These are phyloP conservation scores for Ceratocystis destructans DNA, from an alignment of 2,329 filamentous ascomycete genomes.

Conservation along the genomic window DNA sequence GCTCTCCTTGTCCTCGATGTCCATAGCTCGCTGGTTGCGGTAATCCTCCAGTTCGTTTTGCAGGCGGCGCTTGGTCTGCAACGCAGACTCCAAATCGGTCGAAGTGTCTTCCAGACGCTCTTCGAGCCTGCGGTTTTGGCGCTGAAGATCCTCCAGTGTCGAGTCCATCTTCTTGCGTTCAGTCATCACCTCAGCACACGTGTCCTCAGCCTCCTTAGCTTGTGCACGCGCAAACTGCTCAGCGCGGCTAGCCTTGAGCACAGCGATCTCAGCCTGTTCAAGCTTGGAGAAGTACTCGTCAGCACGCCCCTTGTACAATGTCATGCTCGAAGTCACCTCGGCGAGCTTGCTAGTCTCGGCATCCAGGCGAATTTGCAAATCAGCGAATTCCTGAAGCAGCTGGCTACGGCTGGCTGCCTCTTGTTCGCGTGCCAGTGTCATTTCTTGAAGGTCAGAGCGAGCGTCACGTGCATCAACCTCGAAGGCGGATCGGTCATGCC, in stretches of 20 bases:
- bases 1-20: conserved; percentile 91
- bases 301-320: conserved; percentile 78
- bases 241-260: conserved; percentile 79
- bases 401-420: conserved; percentile 79
- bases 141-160: conserved; percentile 76
- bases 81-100: conserved; percentile 71
- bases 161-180: conserved; percentile 84
- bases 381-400: conserved; percentile 80
- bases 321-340: conserved; percentile 72
- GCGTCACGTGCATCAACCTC: conserved; percentile 81
- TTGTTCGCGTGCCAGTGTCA: conserved; percentile 65
- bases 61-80: conserved; percentile 83
- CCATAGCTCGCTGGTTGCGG: conserved; percentile 83
- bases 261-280: conserved; percentile 90
- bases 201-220: conserved; percentile 80
- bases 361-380: conserved; percentile 85
- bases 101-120: conserved; percentile 84
- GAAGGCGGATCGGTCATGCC: conserved; percentile 61
- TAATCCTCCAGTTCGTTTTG: conserved; percentile 98
- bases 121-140: conserved; percentile 77
- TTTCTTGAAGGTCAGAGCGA: conserved; percentile 69
- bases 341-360: conserved; percentile 72
- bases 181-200: conserved; percentile 76
- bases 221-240: conserved; percentile 91
- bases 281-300: conserved; percentile 97